Conservation (phyloP, 371 early-diverging fungal genomes). For the Mucor piriformis region DNA sequence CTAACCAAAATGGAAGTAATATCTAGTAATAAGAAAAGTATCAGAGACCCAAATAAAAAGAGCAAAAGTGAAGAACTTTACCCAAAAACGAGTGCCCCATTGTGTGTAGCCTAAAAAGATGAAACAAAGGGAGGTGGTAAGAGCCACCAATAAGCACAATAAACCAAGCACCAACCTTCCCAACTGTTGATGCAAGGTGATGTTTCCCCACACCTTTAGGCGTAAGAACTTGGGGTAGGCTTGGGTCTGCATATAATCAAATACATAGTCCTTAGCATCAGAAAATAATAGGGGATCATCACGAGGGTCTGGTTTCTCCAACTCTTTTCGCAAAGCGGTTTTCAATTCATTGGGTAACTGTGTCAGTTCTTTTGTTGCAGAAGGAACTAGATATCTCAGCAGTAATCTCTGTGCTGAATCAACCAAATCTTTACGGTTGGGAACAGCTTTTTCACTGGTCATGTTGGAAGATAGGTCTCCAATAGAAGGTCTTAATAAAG, state of each 20-base stretch:
- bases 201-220: constrained; percentile 62
- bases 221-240: constrained; percentile 65
- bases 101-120: constrained; percentile 62
- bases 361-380: constrained; percentile 55
- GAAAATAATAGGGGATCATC: constrained; percentile 59
- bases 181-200: constrained; percentile 56
- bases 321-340: constrained; percentile 31
- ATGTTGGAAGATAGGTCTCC: neutral
- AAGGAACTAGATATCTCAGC: constrained; percentile 56
- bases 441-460: constrained; percentile 20
- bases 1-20: constrained; percentile 51
- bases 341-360: constrained; percentile 45
- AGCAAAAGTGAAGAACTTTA: constrained; percentile 17
- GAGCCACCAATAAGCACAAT: constrained; percentile 55
- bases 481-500: constrained; percentile 2
- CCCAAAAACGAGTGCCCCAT: constrained; percentile 57
- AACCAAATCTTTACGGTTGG: constrained; percentile 56
- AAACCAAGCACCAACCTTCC: constrained; percentile 58
- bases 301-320: constrained; percentile 45
- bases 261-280: constrained; percentile 63
- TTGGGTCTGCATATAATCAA: constrained; percentile 58
- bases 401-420: constrained; percentile 64
- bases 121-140: constrained; percentile 54
- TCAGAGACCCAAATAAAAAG: neutral
- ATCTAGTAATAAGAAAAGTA: constrained; percentile 20